Conservation (phyloP, 2,329 filamentous ascomycete species). For the Calonectria multiphialidica region DNA sequence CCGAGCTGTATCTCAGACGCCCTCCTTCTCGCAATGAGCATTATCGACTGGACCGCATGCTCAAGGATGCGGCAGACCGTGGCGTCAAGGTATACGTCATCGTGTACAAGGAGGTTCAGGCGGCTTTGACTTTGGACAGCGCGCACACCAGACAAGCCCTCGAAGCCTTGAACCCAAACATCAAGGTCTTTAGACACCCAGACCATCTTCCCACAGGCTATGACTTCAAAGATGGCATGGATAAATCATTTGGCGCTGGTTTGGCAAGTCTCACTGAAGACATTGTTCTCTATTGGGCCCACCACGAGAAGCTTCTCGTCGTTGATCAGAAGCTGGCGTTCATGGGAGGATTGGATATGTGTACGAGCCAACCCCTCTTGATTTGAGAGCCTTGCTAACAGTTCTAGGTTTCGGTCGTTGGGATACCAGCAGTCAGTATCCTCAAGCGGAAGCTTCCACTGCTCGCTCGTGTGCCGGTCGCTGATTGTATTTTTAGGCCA, state of each 20-base stretch:
- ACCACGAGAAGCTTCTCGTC: conserved; percentile 91
- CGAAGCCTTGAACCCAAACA: conserved; percentile 84
- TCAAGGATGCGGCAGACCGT: conserved; percentile 83
- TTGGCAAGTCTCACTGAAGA: conserved; percentile 68
- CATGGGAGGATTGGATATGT: conserved; percentile 92
- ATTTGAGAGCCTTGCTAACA: conserved; percentile 34
- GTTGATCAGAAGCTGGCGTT: conserved; percentile 85
- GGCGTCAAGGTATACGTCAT: conserved; percentile 89
- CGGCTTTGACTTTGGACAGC: conserved; percentile 75
- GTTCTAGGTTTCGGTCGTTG: conserved; percentile 81
- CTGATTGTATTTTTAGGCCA: conserved; percentile 59
- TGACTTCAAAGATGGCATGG: conserved; percentile 75
- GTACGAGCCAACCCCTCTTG: conserved; percentile 50
- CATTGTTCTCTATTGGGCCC: conserved; percentile 90
- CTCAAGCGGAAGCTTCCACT: neutral
- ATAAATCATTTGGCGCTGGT: conserved; percentile 65
- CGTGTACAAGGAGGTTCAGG: conserved; percentile 92
- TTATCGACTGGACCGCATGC: conserved; percentile 86
- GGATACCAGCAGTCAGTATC: conserved; percentile 78
- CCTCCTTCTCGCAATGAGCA: conserved; percentile 85
- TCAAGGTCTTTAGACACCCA: conserved; percentile 90
- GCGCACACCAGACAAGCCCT: conserved; percentile 84
- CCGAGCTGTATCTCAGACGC: conserved; percentile 87
- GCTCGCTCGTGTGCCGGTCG: too few relatives aligned
- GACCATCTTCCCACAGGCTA: conserved; percentile 85